Evolutionary conservation across 2,329 filamentous ascomycete species (phyloP), one percentile per base, ranked within the genome.

Genomic region (Calonectria crousiana): DNA sequence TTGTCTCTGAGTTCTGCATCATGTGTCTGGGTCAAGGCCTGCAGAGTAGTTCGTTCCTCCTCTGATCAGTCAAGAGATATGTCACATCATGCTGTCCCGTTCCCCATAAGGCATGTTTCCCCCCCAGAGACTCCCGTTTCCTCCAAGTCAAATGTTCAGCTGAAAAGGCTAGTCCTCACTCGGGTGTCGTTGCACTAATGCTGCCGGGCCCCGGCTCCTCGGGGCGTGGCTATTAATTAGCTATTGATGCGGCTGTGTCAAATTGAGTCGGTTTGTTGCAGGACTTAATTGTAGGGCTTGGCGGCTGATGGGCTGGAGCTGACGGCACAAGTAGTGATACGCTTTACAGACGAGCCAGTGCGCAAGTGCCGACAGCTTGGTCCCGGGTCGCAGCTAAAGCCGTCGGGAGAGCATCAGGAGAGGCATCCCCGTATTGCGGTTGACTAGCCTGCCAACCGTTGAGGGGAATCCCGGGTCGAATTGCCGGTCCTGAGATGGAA

Each of bases 211-310:
- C 69, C 62, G 67, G 60, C 44, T 67, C 34, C 36, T 75, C 47
- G 70, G 73, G 62, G 41, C 69, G 70, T 72, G 69, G 73, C 41
- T 69, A 65, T 28, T 32, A 65, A 44, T 66, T 62, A 47, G 67
- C 53, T 70, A 75, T 73, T 68, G 56, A 64, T 68, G 72, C 66
- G 66, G 52, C 58, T 67, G 72, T 66, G 32, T 67, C 62, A 41
- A 67, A 32, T 56, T 52, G 38, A 69, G 52, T 49, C 62, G 52
- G 66, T 41, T 68, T 74, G 38, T 58, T 53, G 67, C 71, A 76
- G 47, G 32, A 71, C 38, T 69, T 26, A 66, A 44, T 26, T 41
- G 58, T 34, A 58, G 41, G 68, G 69, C 72, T 71, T 70, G 51
- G 72, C 67, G 51, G 68, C 69, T 66, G 64, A 23, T 32, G 26